Evolutionary conservation across 2,329 filamentous ascomycete genomes (phyloP).

Genomic region (Nothophoma quercina): DNA sequence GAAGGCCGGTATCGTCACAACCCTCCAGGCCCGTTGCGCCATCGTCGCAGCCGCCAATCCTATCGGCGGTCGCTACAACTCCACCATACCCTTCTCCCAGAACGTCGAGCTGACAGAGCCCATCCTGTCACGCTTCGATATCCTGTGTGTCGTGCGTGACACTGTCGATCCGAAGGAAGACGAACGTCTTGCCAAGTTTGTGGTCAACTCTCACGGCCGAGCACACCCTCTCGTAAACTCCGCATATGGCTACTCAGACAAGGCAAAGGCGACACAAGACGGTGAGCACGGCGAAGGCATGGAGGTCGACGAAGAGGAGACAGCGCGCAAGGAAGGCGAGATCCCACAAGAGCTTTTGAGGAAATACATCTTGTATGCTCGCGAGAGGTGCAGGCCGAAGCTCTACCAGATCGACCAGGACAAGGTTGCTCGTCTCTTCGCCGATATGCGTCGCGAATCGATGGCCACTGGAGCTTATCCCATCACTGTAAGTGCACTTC

Average conservation of each 20-base stretch:
- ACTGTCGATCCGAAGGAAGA: slow-evolving; percentile 93
- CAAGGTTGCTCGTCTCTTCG: slow-evolving; percentile 91
- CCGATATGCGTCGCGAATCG: slow-evolving; percentile 93
- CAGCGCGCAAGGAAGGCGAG: slow-evolving; percentile 67
- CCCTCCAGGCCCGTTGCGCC: slow-evolving; percentile 91
- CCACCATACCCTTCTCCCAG: slow-evolving; percentile 91
- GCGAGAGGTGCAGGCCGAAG: slow-evolving; percentile 88
- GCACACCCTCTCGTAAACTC: slow-evolving; percentile 72
- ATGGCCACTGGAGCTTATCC: slow-evolving; percentile 95
- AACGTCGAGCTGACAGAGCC: slow-evolving; percentile 98
- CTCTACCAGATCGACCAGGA: slow-evolving; percentile 98
- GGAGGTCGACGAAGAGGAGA: slow-evolving; percentile 60
- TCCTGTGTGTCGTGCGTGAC: slow-evolving; percentile 93
- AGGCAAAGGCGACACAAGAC: slow-evolving; percentile 29
- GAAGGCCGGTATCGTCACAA: slow-evolving; percentile 98
- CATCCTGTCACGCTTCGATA: slow-evolving; percentile 97
- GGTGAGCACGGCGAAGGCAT: slow-evolving; percentile 58
- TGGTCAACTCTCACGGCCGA: slow-evolving; percentile 90
- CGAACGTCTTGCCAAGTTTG: slow-evolving; percentile 91
- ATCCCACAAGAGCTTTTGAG: slow-evolving; percentile 90
- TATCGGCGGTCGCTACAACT: slow-evolving; percentile 95
- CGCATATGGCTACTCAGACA: slow-evolving; percentile 40
- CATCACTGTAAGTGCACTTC: slow-evolving; percentile 84
- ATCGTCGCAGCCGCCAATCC: slow-evolving; percentile 98
- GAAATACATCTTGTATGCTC: slow-evolving; percentile 96